Base-by-base conservation (phyloP, 495 filamentous ascomycete species). In the Tuber borchii region DNA sequence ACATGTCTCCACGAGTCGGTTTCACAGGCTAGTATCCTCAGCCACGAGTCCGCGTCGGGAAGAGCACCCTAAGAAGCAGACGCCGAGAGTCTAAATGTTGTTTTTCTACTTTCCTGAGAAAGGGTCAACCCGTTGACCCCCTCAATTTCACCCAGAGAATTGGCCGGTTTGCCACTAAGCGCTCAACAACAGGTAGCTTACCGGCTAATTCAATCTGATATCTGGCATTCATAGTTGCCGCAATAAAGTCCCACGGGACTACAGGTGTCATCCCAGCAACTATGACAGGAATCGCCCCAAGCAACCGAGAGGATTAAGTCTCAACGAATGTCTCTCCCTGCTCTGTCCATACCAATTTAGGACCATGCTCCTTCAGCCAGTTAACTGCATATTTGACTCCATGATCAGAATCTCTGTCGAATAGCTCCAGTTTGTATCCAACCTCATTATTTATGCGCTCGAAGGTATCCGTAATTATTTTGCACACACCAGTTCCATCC, bases 341-440 rank as follows among this genome's bases (percentile, higher is more conserved):
- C 9, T 93, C 93, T 34, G 93, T 97, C 86, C 92, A 93, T 79
- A 94, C 89, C 65, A 99, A 88, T 71, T 89, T 90, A 4, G 95
- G 95, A n/a, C 95, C 93, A 83, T 95, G 91, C 83, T 97, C 93
- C 84, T 95, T 95, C 69, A 99, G 86, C 84, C n/a, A n/a, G n/a
- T n/a, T n/a, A n/a, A n/a, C n/a, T n/a, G n/a, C n/a, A n/a, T n/a
- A n/a, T n/a, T n/a, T n/a, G n/a, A n/a, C n/a, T n/a, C n/a, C n/a
- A n/a, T n/a, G n/a, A n/a, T n/a, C n/a, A n/a, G n/a, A n/a, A n/a
- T n/a, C n/a, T n/a, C n/a, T n/a, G n/a, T n/a, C n/a, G n/a, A n/a
- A n/a, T n/a, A n/a, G n/a, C n/a, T 98, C 95, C 0, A 95, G 91
- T 86, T 97, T 97, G 86, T 97, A 99, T 71, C 95, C 95, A 69